Conservation (phyloP, 805 yeast genomes). For the Ogataea degrootiae region DNA sequence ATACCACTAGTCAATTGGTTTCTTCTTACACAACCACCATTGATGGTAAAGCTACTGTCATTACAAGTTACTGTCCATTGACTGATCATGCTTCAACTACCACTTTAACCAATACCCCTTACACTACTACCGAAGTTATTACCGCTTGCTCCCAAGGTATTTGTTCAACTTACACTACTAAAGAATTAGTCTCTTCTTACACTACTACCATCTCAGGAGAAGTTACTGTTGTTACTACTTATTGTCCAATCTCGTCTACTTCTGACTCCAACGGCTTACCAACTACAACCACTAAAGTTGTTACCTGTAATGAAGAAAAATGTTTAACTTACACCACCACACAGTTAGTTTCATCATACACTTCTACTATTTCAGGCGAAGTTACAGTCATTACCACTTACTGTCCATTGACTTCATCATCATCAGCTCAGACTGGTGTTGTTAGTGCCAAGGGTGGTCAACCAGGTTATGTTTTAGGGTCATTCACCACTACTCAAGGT, state of each 20-base stretch:
- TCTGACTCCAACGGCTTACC: conserved; percentile 1
- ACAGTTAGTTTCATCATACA: conserved; percentile 12
- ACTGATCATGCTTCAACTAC: conserved; percentile 3
- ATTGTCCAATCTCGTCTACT: conserved; percentile 11
- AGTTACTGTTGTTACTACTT: conserved; percentile 20
- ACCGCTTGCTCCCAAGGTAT: conserved; percentile 17
- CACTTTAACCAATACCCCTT: conserved; percentile 4
- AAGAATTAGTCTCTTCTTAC: conserved; percentile 21
- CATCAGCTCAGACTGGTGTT: conserved; percentile 1
- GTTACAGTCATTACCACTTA: conserved; percentile 20
- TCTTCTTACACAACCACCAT: conserved; percentile 15
- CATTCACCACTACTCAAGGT: too few relatives aligned
- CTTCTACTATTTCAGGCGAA: conserved; percentile 13
- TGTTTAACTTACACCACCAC: conserved; percentile 9
- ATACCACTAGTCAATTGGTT: conserved; percentile 6
- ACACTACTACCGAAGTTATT: conserved; percentile 11
- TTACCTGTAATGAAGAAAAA: conserved; percentile 9
- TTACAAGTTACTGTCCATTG: conserved; percentile 22
- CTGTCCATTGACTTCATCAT: conserved; percentile 11
- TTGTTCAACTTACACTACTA: conserved; percentile 13
- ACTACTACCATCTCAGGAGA: conserved; percentile 19
- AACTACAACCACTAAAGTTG: conserved; percentile 9
- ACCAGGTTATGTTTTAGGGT: too few relatives aligned
- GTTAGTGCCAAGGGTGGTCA: conserved; percentile 11
- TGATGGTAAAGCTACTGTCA: conserved; percentile 13